Evolutionary conservation across 2,329 filamentous ascomycete species (phyloP).

Genomic region (Fusarium pseudocircinatum): DNA sequence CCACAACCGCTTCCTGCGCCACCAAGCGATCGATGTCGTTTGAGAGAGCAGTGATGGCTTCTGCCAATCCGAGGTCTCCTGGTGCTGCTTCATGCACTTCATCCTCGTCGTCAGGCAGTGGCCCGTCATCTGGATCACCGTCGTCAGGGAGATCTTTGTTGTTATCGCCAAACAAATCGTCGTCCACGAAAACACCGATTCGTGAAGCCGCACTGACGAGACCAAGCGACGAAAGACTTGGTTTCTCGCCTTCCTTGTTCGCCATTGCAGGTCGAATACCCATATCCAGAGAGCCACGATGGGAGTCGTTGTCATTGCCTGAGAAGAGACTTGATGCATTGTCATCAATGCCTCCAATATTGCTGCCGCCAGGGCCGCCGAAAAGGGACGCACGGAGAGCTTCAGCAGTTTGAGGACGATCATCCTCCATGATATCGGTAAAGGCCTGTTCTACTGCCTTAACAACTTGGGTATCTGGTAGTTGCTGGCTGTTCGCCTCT

Average conservation of each 20-base stretch:
- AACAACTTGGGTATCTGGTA: slow-evolving; percentile 81
- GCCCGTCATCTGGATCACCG: slow-evolving; percentile 72
- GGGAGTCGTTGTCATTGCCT: slow-evolving; percentile 67
- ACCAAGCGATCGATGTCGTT: slow-evolving; percentile 89
- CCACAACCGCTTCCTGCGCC: slow-evolving; percentile 89
- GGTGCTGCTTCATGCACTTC: slow-evolving; percentile 94
- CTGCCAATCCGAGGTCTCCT: slow-evolving; percentile 90
- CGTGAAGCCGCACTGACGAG: slow-evolving; percentile 87
- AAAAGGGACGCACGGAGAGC: slow-evolving; percentile 75
- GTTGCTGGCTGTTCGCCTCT: slow-evolving; percentile 62
- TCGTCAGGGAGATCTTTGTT: slow-evolving; percentile 86
- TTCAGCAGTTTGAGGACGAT: slow-evolving; percentile 70
- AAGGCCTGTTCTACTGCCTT: slow-evolving; percentile 93
- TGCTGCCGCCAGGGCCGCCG: slow-evolving; percentile 38
- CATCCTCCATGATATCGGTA: slow-evolving; percentile 89
- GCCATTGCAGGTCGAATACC: slow-evolving; percentile 44
- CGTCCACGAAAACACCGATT: slow-evolving; percentile 91
- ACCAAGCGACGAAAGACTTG: slow-evolving; percentile 89
- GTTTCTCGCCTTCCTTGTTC: slow-evolving; percentile 69
- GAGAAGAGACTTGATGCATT: slow-evolving; percentile 61
- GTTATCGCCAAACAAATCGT: slow-evolving; percentile 92
- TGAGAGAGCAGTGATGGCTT: slow-evolving; percentile 89
- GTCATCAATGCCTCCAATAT: slow-evolving; percentile 43
- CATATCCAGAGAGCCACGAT: slow-evolving; percentile 69
- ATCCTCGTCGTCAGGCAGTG: slow-evolving; percentile 72